Evolutionary conservation across 306 rosid genomes (phyloP), one percentile per base, ranked within the genome.

Genomic region (Glycine soja): DNA sequence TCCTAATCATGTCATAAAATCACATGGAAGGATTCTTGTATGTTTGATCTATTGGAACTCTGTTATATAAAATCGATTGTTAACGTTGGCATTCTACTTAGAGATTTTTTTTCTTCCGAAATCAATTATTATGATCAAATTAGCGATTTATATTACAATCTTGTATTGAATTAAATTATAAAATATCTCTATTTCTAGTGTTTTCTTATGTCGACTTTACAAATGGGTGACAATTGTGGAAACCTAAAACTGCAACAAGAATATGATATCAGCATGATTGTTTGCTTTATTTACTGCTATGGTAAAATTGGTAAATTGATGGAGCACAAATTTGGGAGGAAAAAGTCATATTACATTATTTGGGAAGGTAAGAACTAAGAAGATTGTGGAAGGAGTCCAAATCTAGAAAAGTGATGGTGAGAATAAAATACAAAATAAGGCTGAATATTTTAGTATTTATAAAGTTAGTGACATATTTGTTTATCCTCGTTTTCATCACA

Each of bases 21-120:
- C 68, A 10, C 32, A 24, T 45, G 14, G 64, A 51, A 42, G 42
- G 63, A 64, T 61, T 53, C 70, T 47, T 40, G 43, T 5, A 40
- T 75, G 30, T 46, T 47, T 82, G 12, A 15, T 52, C 30, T 53
- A 64, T 15, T 64, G 56, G 52, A 54, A 43, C 68, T 73, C 30
- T 73, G 64, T 10, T 78, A 5, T 7, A 38, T 54, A 13, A 15
- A 16, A 57, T 38, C 5, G 18, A 50, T 45, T 79, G 10, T 45
- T 45, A 24, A 15, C 53, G 4, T 69, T 45, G 4, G 47, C 14
- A n/a, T 74, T 42, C 2, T 45, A 40, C 42, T 24, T 16, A 42
- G 52, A 45, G 50, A 53, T 72, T 56, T 81, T 24, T 24, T 24
- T 24, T 24, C 2, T 24, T n/a, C 14, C 50, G 3, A 14, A 42